Conservation (phyloP, 805 yeast genomes). For the Ogataea parapolymorpha region DNA sequence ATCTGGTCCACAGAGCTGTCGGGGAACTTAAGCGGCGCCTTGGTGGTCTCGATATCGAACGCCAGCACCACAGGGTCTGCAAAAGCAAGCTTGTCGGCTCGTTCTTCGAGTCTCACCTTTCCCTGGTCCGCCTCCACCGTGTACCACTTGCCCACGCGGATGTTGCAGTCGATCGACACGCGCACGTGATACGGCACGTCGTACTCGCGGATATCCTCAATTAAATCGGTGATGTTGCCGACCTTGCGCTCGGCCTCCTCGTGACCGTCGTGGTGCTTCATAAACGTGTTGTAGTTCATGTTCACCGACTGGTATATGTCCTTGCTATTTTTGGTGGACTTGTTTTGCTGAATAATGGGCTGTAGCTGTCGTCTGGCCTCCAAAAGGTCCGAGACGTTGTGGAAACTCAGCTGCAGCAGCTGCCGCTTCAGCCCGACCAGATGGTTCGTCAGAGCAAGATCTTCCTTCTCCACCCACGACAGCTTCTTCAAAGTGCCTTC, state of each 20-base stretch:
- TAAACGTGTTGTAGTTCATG: slow-evolving; percentile 33
- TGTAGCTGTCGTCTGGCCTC: slow-evolving; percentile 66
- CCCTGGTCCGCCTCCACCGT: slow-evolving; percentile 65
- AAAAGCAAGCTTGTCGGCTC: slow-evolving; percentile 77
- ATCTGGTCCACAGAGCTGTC: slow-evolving; percentile 86
- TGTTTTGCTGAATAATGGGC: slow-evolving; percentile 71
- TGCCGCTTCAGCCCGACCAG: slow-evolving; percentile 68
- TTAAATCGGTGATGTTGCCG: slow-evolving; percentile 56
- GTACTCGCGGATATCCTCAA: slow-evolving; percentile 84
- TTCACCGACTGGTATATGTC: slow-evolving; percentile 64
- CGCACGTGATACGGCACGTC: slow-evolving; percentile 97
- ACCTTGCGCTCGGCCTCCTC: slow-evolving; percentile 21
- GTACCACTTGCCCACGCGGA: slow-evolving; percentile 97
- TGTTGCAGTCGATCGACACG: slow-evolving; percentile 84
- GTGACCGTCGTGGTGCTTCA: slow-evolving; percentile 30
- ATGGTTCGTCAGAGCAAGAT: slow-evolving; percentile 80
- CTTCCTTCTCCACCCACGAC: slow-evolving; percentile 65
- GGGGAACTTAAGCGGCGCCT: slow-evolving; percentile 94
- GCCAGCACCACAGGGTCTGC: slow-evolving; percentile 98
- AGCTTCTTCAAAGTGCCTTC: slow-evolving; percentile 62
- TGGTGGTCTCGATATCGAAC: slow-evolving; percentile 96
- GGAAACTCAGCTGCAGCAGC: slow-evolving; percentile 66
- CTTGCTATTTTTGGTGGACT: slow-evolving; percentile 54
- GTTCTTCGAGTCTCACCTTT: slow-evolving; percentile 51
- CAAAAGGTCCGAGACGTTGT: slow-evolving; percentile 68